Conservation (phyloP, 257 asterid genomes). For the Eustoma russellianum region DNA sequence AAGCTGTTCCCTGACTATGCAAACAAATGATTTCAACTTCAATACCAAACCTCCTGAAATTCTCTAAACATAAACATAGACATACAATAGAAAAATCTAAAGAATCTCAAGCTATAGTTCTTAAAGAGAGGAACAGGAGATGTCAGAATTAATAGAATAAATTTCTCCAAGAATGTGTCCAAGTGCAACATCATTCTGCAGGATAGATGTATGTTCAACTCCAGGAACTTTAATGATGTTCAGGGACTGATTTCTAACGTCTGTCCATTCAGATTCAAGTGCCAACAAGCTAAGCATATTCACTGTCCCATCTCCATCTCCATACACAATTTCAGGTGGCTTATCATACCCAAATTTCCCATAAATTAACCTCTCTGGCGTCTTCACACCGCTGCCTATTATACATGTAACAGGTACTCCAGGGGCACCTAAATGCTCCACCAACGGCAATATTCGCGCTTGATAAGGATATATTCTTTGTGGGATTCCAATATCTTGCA, state of each 20-base stretch:
- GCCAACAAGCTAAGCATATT: slow-evolving; percentile 66
- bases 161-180: slow-evolving; percentile 30
- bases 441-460: slow-evolving; percentile 53
- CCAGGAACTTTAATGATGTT: slow-evolving; percentile 48
- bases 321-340: slow-evolving; percentile 53
- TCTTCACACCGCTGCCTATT: slow-evolving; percentile 50
- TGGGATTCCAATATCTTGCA: slow-evolving; percentile 49
- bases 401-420: slow-evolving; percentile 52
- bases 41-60: too few relatives aligned
- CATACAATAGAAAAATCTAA: too few relatives aligned
- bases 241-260: slow-evolving; percentile 22
- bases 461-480: slow-evolving; percentile 52
- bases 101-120: neutral
- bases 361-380: slow-evolving; percentile 46
- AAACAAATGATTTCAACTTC: too few relatives aligned
- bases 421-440: slow-evolving; percentile 22
- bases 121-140: slow-evolving; percentile 14
- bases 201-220: slow-evolving; percentile 46
- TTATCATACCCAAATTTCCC: slow-evolving; percentile 45
- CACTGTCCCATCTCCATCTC: slow-evolving; percentile 90
- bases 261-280: slow-evolving; percentile 35
- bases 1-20: too few relatives aligned
- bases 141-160: slow-evolving; percentile 30
- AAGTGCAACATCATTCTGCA: slow-evolving; percentile 43
- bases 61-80: too few relatives aligned